phyloP scores from a whole-genome alignment of 768 basidiomycete genomes.

The Amanita rimosa region DNA sequence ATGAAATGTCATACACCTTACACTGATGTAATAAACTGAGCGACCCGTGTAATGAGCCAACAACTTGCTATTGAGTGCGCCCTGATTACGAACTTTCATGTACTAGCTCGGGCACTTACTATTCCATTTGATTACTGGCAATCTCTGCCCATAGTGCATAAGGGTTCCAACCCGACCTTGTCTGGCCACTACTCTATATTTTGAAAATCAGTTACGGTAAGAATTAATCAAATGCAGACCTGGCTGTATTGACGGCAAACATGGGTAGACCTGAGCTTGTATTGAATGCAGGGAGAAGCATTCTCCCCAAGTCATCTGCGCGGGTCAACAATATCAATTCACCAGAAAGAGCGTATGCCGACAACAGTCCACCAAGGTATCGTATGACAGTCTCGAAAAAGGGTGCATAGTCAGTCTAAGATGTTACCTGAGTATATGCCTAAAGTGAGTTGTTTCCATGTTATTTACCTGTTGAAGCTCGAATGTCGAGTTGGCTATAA shows the following conservation, averaged over 20 bases:
- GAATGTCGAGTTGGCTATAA: conserved; percentile 38
- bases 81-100: background rate
- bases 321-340: conserved; percentile 50
- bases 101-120: conserved; percentile 16
- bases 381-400: conserved; percentile 81
- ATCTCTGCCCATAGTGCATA: conserved; percentile 28
- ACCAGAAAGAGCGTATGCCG: conserved; percentile 65
- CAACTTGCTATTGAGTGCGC: conserved; percentile 43
- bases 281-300: conserved; percentile 61
- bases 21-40: conserved; percentile 43
- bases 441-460: conserved; percentile 5
- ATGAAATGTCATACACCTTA: conserved; percentile 4
- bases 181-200: conserved; percentile 21
- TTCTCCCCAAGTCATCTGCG: conserved; percentile 63
- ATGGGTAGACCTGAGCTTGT: conserved; percentile 60
- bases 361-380: conserved; percentile 74
- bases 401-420: conserved; percentile 25
- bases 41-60: conserved; percentile 68
- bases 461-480: conserved; percentile 21
- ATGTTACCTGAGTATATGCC: background rate
- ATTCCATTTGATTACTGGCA: conserved; percentile 58
- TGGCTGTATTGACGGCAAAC: conserved; percentile 53
- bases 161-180: conserved; percentile 19
- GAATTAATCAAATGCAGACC: conserved; percentile 18
- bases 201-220: background rate